Evolutionary conservation across 345 rosid genomes (phyloP), one percentile per base, ranked within the genome.

Genomic region (Luvunga scandens): DNA sequence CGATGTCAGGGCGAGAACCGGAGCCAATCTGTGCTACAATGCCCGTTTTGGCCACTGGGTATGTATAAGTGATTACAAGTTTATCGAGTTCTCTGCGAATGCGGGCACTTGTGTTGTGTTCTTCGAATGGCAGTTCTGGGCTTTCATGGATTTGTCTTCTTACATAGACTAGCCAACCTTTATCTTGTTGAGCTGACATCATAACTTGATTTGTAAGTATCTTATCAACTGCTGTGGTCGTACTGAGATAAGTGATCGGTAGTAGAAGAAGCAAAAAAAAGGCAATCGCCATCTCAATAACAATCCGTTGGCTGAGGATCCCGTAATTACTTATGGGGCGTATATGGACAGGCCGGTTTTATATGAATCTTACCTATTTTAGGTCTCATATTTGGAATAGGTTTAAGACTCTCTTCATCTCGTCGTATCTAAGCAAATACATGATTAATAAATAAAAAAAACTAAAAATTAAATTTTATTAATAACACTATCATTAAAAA

Each of bases 131-230:
- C 74, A 92, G 91, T 83, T 95, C 95, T 55, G 98, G 97, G 80
- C 89, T 86, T 81, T 91, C 91, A 69, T 95, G 98, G 91, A 95
- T 87, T 78, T 80, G 88, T 80, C 98, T 84, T 80, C 98, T 83
- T 12, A 92, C 70, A 5, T 89, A 85, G 25, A 85, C 80, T 42
- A 93, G 80, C 93, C 97, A 95, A 9, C 84, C 88, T 72, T 79
- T 86, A 73, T 91, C 87, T 53, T 72, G 68, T 55, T 73, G 53
- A 27, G 97, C 92, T 69, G 88, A 85, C 38, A 53, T 75, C 34
- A 92, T 75, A 42, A 89, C 25, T 25, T 59, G 28, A 59, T 4
- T n/a, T n/a, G 27, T 59, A 22, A 22, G 12, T 4, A 24, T 8
- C 8, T 71, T 79, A 65, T 81, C 79, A 21, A 65, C 21, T 34